Evolutionary conservation across 805 yeast genomes (phyloP), one percentile per base, ranked within the genome.

Genomic region (Candida yuanshanica): DNA sequence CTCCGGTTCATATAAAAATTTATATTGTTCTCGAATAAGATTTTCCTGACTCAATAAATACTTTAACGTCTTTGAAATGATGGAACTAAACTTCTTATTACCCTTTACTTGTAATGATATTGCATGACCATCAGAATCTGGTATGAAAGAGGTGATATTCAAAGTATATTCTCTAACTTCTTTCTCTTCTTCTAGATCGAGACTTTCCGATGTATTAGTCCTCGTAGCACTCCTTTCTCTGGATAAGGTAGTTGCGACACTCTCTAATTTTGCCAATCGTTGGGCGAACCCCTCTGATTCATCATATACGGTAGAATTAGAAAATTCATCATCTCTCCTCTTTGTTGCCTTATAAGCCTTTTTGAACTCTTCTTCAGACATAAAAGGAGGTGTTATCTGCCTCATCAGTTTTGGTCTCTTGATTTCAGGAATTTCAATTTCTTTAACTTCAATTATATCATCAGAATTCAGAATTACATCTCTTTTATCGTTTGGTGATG

Each of bases 41-140:
- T 29, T 29, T 4, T 40, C 38, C 7, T 32, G 9, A 1, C 20
- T 26, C 10, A 46, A 20, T 1, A 50, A 35, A 36, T 49, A 43
- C 1, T 36, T 25, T 13, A 55, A 35, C 1, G 45, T 33, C 31
- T 50, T 54, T 1, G 29, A 16, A 2, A 51, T 26, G 7, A 54
- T 40, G 9, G 35, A 21, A 12, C 43, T 42, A 12, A 53, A 44
- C 20, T 36, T 49, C 35, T 52, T 55, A 8, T 24, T 35, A 7
- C 57, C 57, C 32, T 48, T 48, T 12, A 51, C 43, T 5, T 27
- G 23, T n/a, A 55, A 17, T 9, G 43, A 41, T 5, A 48, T n/a
- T 1, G 38, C 25, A 9, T 23, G 21, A 14, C 26, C 37, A 10
- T 36, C 43, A 33, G 45, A 44, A 17, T 56, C 60, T 2, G 60